Conservation (phyloP, 352 stramenopile genomes). For the Phytophthora sp. region DNA sequence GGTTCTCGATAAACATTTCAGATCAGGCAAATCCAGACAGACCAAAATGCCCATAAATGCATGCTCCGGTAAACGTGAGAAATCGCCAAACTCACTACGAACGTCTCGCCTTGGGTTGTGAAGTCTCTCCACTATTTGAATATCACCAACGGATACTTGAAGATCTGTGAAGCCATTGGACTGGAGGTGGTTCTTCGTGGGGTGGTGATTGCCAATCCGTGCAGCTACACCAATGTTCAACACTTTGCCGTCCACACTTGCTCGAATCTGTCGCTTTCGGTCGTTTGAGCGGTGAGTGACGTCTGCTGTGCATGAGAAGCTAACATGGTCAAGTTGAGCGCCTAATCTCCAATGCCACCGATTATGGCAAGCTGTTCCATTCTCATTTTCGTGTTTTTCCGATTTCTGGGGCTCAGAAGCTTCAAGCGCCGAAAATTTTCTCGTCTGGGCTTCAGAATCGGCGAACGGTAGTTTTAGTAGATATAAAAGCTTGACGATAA, state of each 20-base stretch:
- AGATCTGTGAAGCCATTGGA: slow-evolving; percentile 44
- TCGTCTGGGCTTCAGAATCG: not conserved
- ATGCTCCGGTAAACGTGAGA: slow-evolving; percentile 47
- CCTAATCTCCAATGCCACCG: slow-evolving; percentile 41
- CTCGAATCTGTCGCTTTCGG: slow-evolving; percentile 10
- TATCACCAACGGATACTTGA: slow-evolving; percentile 44
- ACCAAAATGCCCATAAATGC: slow-evolving; percentile 54
- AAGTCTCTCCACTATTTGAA: slow-evolving; percentile 44
- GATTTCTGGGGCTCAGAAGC: slow-evolving; percentile 1
- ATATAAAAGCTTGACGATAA: slow-evolving; percentile 45
- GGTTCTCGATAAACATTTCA: slow-evolving; percentile 37
- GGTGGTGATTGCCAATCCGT: slow-evolving; percentile 51
- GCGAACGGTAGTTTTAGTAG: slow-evolving; percentile 43
- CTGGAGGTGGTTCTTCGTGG: slow-evolving; percentile 24
- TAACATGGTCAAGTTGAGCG: slow-evolving; percentile 35
- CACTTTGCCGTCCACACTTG: slow-evolving; percentile 17
- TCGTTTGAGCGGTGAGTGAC: slow-evolving; percentile 23
- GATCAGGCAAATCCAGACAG: slow-evolving; percentile 49
- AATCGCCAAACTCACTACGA: slow-evolving; percentile 43
- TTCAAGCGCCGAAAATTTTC: not conserved
- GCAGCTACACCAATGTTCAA: slow-evolving; percentile 37
- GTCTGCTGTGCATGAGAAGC: slow-evolving; percentile 27
- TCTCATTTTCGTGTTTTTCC: slow-evolving; percentile 1
- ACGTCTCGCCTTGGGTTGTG: slow-evolving; percentile 9
- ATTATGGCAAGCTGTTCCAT: not conserved